phyloP scores from a whole-genome alignment of 2,329 filamentous ascomycete species.

The Volutella citrinella region DNA sequence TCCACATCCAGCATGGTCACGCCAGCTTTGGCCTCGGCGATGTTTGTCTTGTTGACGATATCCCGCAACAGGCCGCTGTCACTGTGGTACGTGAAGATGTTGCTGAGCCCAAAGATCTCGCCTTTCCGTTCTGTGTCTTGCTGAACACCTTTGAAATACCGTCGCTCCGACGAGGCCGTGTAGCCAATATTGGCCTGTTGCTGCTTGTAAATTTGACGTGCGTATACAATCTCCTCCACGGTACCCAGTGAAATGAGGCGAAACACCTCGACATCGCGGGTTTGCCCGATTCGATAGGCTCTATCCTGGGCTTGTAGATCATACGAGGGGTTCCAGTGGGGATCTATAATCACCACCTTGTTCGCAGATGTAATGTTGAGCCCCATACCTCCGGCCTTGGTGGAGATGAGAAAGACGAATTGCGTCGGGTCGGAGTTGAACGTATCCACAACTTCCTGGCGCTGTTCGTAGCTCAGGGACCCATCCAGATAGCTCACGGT shows the following conservation, averaged over 20 bases:
- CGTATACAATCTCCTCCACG: slow-evolving; percentile 96
- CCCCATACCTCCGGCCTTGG: slow-evolving; percentile 87
- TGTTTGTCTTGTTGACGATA: slow-evolving; percentile 97
- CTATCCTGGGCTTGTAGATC: slow-evolving; percentile 95
- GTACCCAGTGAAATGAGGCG: slow-evolving; percentile 87
- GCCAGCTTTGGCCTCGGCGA: slow-evolving; percentile 86
- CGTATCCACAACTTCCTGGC: slow-evolving; percentile 77
- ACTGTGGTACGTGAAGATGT: slow-evolving; percentile 79
- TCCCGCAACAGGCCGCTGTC: slow-evolving; percentile 82
- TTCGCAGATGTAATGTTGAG: slow-evolving; percentile 97
- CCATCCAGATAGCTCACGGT: slow-evolving; percentile 91
- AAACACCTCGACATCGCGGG: slow-evolving; percentile 91
- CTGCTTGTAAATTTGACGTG: slow-evolving; percentile 96
- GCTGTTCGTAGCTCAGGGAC: slow-evolving; percentile 76
- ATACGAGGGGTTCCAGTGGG: slow-evolving; percentile 95
- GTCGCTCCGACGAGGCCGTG: slow-evolving; percentile 83
- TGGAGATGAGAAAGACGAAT: slow-evolving; percentile 95
- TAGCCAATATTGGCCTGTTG: slow-evolving; percentile 98
- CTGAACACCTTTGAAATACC: slow-evolving; percentile 95
- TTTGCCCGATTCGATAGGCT: slow-evolving; percentile 93
- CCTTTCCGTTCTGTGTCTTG: slow-evolving; percentile 78
- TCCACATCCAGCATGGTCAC: slow-evolving; percentile 78
- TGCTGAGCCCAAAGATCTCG: slow-evolving; percentile 87
- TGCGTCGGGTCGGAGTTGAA: slow-evolving; percentile 86
- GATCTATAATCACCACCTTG: slow-evolving; percentile 95